A percentile compares a stretch with the other conserved stretches of the same genome.
Evolutionary conservation across 257 asterid species (phyloP).

Genomic region (Scutellaria barbata): DNA sequence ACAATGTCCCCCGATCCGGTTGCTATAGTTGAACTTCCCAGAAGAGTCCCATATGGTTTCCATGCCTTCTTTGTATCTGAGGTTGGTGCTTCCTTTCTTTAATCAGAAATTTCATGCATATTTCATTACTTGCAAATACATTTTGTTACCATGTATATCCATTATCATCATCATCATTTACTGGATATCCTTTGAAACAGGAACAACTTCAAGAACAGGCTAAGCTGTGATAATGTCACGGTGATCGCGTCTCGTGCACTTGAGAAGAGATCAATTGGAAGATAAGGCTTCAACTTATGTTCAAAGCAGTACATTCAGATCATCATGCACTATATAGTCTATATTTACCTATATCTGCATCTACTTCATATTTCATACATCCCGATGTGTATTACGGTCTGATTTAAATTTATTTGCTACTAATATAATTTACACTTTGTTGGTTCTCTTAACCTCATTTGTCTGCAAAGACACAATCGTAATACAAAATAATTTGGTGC

Average conservation of each 20-base stretch:
- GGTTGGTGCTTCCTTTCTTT: conserved; percentile 48
- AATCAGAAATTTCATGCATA: background rate
- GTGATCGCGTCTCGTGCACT: conserved; percentile 13
- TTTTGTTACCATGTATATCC: background rate
- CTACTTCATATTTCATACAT: background rate
- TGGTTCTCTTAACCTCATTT: background rate
- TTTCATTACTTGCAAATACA: background rate
- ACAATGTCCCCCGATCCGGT: conserved; percentile 92
- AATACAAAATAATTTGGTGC: too few species aligned
- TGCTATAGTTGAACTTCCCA: conserved; percentile 79
- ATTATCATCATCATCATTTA: conserved; percentile 7
- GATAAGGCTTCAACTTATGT: background rate
- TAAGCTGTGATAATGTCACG: conserved; percentile 41
- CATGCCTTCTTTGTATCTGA: conserved; percentile 94
- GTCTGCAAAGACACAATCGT: background rate
- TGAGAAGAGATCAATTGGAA: background rate
- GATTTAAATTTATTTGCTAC: background rate
- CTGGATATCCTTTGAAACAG: conserved; percentile 53
- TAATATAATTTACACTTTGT: background rate
- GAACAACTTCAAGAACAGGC: conserved; percentile 92
- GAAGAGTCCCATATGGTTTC: conserved; percentile 92
- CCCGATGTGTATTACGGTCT: background rate
- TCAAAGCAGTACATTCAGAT: background rate
- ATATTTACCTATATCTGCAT: background rate
- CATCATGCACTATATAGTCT: conserved; percentile 10